phyloP scores from a whole-genome alignment of 495 filamentous ascomycete genomes.

The Aspergillus cristatus region DNA sequence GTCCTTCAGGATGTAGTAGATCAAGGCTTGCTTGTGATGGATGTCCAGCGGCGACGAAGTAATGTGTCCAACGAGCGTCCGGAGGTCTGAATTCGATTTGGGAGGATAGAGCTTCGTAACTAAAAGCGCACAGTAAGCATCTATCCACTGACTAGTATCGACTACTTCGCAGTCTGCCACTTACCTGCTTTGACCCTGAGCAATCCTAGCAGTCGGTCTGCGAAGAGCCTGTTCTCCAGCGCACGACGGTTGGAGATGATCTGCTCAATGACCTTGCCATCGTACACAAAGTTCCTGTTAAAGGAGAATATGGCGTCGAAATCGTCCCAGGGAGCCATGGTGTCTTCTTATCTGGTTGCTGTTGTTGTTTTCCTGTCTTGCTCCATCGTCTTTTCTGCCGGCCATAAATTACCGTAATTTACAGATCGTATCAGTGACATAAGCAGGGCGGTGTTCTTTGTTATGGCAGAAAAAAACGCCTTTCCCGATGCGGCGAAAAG shows the following conservation, averaged over 20 bases:
- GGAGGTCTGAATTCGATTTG: slow-evolving; percentile 51
- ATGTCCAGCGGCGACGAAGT: slow-evolving; percentile 47
- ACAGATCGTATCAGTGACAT: slow-evolving; percentile 5
- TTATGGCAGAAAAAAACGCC: slow-evolving; percentile 31
- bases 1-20: slow-evolving; percentile 76
- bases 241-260: slow-evolving; percentile 53
- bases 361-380: slow-evolving; percentile 2
- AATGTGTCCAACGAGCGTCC: slow-evolving; percentile 55
- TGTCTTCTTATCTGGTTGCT: neutral
- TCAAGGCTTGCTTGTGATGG: slow-evolving; percentile 66
- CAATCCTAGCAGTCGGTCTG: slow-evolving; percentile 62
- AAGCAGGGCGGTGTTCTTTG: slow-evolving; percentile 22
- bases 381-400: neutral
- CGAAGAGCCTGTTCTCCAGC: slow-evolving; percentile 60
- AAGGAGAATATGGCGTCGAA: slow-evolving; percentile 58
- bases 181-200: slow-evolving; percentile 60
- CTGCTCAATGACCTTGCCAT: slow-evolving; percentile 43
- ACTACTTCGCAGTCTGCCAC: no score
- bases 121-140: slow-evolving; percentile 14
- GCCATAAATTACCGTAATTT: slow-evolving; percentile 12
- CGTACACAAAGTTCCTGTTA: slow-evolving; percentile 53
- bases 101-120: slow-evolving; percentile 61
- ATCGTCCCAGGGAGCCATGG: slow-evolving; percentile 40
- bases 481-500: slow-evolving; percentile 29
- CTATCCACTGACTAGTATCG: slow-evolving; percentile 1